Base-by-base conservation (phyloP, 2,329 filamentous ascomycete species). In the Clarireedia paspali region DNA sequence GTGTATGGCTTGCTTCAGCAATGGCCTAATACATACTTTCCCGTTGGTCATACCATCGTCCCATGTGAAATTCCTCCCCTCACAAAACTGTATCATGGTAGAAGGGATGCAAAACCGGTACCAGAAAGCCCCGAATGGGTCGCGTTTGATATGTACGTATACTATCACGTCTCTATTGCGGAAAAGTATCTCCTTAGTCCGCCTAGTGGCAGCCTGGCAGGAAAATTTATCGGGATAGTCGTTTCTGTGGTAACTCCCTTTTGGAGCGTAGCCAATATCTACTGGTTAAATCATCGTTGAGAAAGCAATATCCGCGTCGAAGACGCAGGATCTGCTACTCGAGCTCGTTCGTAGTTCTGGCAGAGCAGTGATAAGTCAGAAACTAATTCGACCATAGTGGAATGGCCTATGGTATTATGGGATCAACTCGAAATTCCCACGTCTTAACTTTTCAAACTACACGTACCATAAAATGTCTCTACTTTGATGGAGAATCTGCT, bases 331-430 rank as follows among this genome's bases (percentile, higher is more conserved):
- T 12, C 30, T 34, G 30, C 5, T 34, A 10, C 30, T 34, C 10
- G 10, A 34, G 30, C 30, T 14, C 2, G 30, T 10, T 34, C 30
- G 30, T 34, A 34, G 30, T 34, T 12, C 10, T 12, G 30, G 30
- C 30, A 4, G 2, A 34, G 12, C 12, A 36, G 40, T 42, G 34
- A 34, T 12, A 34, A 34, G 30, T 14, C 30, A 34, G 30, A 34
- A 24, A 38, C 58, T 61, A 36, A 63, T 27, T 36, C 15, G 23
- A 17, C n/a, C 46, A 9, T 45, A 72, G 70, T 42, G 75, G 75
- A 56, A 79, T 79, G 77, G 71, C 75, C n/a, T 79, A 79, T 60
- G 74, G 74, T 5, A 79, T 80, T 59, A 78, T 77, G 72, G 76
- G 77, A 20, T 67, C 66, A 0, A 67, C 69, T 24, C 68, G 71